phyloP scores from a whole-genome alignment of 148 eudicot genomes.

The Gaultheria prostrata region DNA sequence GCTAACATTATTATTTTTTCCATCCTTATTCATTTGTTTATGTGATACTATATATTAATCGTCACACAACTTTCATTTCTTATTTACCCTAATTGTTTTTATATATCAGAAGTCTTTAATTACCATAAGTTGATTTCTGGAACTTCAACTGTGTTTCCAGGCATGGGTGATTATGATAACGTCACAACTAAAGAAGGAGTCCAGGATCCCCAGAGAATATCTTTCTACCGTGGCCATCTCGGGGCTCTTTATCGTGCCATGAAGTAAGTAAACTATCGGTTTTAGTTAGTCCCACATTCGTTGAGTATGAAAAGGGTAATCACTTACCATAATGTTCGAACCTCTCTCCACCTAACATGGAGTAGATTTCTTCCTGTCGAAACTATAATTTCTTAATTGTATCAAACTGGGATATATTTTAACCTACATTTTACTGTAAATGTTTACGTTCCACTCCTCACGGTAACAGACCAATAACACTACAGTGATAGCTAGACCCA shows the following conservation, averaged over 20 bases:
- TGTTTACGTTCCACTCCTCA: neutral
- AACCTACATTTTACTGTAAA: neutral
- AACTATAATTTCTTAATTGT: too few relatives aligned
- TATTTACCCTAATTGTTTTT: too few relatives aligned
- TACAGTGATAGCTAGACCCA: too few relatives aligned
- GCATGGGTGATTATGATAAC: neutral
- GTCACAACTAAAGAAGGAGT: neutral
- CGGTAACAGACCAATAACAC: neutral
- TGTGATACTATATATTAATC: too few relatives aligned
- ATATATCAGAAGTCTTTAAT: too few relatives aligned
- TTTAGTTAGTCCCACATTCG: neutral
- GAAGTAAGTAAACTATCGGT: neutral
- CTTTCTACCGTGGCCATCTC: conserved; percentile 8
- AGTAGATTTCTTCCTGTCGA: too few relatives aligned
- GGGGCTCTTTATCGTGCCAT: neutral
- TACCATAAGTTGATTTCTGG: neutral
- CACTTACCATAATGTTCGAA: too few relatives aligned
- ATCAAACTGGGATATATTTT: neutral
- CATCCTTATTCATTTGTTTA: neutral
- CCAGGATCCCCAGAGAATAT: neutral
- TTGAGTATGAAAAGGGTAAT: neutral
- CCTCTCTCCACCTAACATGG: neutral
- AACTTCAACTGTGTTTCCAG: neutral
- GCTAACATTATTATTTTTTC: neutral
- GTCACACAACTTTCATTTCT: neutral